Evolutionary conservation across 1,284 basidiomycete species (phyloP).

Genomic region (Cryptococcus amylolentus): DNA sequence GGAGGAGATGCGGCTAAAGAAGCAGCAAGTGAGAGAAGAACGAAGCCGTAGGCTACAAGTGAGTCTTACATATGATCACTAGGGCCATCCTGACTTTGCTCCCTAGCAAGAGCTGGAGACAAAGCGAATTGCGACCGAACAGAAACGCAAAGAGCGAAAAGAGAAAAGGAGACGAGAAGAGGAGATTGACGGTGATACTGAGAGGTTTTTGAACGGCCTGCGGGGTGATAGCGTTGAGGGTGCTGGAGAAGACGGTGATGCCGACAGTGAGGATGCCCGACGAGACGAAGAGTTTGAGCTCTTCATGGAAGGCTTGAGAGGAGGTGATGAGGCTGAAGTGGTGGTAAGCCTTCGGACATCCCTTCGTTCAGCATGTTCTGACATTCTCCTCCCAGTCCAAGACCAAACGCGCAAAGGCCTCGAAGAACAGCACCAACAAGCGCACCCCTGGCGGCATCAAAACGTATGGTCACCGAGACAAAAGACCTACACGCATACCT

Average conservation of each 20-base stretch:
- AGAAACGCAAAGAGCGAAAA: neutral
- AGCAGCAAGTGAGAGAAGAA: neutral
- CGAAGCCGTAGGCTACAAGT: neutral
- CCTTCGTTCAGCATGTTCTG: no score
- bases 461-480: slow-evolving; percentile 7
- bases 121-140: neutral
- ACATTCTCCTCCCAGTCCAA: neutral
- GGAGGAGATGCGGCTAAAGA: neutral
- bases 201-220: neutral
- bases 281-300: neutral
- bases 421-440: neutral
- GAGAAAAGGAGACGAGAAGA: neutral
- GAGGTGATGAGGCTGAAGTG: neutral
- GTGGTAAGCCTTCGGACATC: no score
- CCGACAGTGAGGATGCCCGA: neutral
- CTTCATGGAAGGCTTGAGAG: neutral
- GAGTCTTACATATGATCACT: neutral
- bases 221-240: neutral
- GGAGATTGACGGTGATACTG: neutral
- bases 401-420: neutral
- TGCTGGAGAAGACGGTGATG: neutral
- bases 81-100: neutral
- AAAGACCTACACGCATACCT: neutral
- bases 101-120: neutral
- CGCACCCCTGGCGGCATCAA: slow-evolving; percentile 9